A percentile compares a stretch with the other conserved stretches of the same genome.
These are phyloP conservation scores for Ogataea angusta DNA, from an alignment of 805 yeast species.

Conservation along the genomic window DNA sequence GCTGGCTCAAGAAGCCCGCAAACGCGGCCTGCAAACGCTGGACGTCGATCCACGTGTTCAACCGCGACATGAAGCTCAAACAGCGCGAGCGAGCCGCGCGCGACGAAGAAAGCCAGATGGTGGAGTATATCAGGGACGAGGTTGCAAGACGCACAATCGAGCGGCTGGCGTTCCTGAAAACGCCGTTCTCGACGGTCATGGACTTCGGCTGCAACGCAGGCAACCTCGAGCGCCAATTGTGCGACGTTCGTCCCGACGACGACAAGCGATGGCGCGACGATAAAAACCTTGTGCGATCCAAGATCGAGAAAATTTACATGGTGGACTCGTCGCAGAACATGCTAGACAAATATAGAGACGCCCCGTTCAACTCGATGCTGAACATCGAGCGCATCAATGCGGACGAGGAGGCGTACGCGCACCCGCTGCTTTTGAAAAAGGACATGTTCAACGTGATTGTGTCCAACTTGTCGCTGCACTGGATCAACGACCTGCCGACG, in stretches of 20 bases:
- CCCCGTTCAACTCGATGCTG: constrained; percentile 42
- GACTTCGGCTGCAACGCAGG: constrained; percentile 79
- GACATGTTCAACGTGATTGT: constrained; percentile 62
- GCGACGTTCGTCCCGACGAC: constrained; percentile 37
- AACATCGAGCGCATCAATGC: constrained; percentile 49
- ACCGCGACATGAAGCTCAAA: constrained; percentile 54
- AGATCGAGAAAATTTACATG: constrained; percentile 58
- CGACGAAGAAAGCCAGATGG: constrained; percentile 46
- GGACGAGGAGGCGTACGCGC: constrained; percentile 65
- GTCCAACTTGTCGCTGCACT: constrained; percentile 71
- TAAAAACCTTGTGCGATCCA: constrained; percentile 46
- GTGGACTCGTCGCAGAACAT: constrained; percentile 58
- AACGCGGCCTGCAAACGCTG: background rate
- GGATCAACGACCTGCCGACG: constrained; percentile 83
- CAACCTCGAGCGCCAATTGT: constrained; percentile 36
- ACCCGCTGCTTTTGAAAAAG: constrained; percentile 38
- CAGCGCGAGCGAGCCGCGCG: constrained; percentile 56
- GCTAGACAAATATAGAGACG: constrained; percentile 50
- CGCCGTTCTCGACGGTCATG: constrained; percentile 56
- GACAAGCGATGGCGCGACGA: constrained; percentile 48
- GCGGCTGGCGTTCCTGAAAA: constrained; percentile 66
- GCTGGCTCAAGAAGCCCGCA: background rate
- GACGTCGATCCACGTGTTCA: constrained; percentile 45
- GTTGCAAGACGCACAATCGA: constrained; percentile 72
- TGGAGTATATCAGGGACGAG: constrained; percentile 73